Base-by-base conservation (phyloP, 306 rosid genomes). In the Bauhinia variegata region DNA sequence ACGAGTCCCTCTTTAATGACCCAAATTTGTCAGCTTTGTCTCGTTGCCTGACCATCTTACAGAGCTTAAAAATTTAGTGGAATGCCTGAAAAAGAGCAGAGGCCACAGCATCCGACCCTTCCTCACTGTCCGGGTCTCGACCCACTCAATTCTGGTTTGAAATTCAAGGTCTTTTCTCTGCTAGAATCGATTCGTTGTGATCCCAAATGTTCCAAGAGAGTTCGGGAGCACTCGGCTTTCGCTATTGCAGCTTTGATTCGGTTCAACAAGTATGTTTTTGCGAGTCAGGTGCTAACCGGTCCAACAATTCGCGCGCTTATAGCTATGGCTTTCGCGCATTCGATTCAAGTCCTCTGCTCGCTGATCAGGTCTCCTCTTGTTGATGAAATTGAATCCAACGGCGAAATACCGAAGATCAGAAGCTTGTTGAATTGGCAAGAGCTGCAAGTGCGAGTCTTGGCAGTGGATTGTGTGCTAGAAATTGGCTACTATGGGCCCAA, bases 201-300 rank as follows among this genome's bases (percentile, higher is more conserved):
- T 30, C 74, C 80, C 0, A 78, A 68, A 49, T 70, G 32, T 11
- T 71, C 87, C 3, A 75, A 60, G 32, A 65, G 63, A 50, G 54
- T 83, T 7, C 78, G 91, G 0, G 97, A 93, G 42, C 83, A 59
- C 36, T 81, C 84, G 1, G 97, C 89, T 2, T 30, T 47, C 0
- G 82, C 74, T 0, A 67, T 88, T 0, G 81, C 77, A 0, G 91
- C 83, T 39, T 50, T 86, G 85, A 88, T 88, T 14, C 49, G 70
- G 23, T 90, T 93, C 87, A 93, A 93, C 72, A 93, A 88, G 65
- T 96, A 93, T 54, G 97, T 93, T 1, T 93, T 93, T 70, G 96
- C 86, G 6, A 97, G 97, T 1, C 82, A 88, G 63, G 91, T 90
- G 4, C 49, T 85, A 3, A 83, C 88, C 85, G 86, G 88, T 9